These are phyloP conservation scores for Gaertneriomyces semiglobifer DNA, from an alignment of 192 early-diverging fungal species.

Conservation along the genomic window DNA sequence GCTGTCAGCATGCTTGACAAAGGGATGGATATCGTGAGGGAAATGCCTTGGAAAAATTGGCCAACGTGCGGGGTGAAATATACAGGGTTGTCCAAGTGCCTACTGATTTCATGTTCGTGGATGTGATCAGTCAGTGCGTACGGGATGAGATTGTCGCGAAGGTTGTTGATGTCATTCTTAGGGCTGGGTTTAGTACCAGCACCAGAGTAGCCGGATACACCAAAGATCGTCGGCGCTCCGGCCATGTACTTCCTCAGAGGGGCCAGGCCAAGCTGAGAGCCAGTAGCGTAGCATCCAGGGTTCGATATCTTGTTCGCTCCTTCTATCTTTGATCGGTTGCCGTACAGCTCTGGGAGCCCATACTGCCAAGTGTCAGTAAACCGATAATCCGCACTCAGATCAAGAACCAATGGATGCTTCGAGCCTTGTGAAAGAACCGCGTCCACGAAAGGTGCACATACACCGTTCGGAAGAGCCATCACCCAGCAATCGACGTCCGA, in stretches of 20 bases:
- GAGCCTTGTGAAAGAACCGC: slow-evolving; percentile 44
- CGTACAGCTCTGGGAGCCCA: slow-evolving; percentile 59
- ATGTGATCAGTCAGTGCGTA: slow-evolving; percentile 93
- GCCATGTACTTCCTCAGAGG: slow-evolving; percentile 61
- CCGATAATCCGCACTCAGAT: slow-evolving; percentile 91
- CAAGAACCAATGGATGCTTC: slow-evolving; percentile 39
- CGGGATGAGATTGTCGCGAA: slow-evolving; percentile 85
- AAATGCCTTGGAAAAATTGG: slow-evolving; percentile 90
- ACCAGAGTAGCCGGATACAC: slow-evolving; percentile 97
- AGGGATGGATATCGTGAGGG: slow-evolving; percentile 85
- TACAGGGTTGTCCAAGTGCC: slow-evolving; percentile 58
- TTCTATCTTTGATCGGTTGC: slow-evolving; percentile 61
- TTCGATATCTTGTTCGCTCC: slow-evolving; percentile 66
- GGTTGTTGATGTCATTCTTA: slow-evolving; percentile 87
- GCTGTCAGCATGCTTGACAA: slow-evolving; percentile 69
- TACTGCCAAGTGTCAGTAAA: slow-evolving; percentile 87
- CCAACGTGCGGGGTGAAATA: slow-evolving; percentile 91
- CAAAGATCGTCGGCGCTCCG: slow-evolving; percentile 76
- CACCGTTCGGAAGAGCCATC: slow-evolving; percentile 91
- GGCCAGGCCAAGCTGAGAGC: slow-evolving; percentile 83
- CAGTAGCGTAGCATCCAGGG: slow-evolving; percentile 99
- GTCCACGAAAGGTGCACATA: slow-evolving; percentile 90
- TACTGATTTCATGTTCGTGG: slow-evolving; percentile 88
- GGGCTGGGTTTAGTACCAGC: slow-evolving; percentile 95
- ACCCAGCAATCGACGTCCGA: slow-evolving; percentile 92